Base-by-base conservation (phyloP, 2,329 filamentous ascomycete species). In the Ramularia collo-cygni region DNA sequence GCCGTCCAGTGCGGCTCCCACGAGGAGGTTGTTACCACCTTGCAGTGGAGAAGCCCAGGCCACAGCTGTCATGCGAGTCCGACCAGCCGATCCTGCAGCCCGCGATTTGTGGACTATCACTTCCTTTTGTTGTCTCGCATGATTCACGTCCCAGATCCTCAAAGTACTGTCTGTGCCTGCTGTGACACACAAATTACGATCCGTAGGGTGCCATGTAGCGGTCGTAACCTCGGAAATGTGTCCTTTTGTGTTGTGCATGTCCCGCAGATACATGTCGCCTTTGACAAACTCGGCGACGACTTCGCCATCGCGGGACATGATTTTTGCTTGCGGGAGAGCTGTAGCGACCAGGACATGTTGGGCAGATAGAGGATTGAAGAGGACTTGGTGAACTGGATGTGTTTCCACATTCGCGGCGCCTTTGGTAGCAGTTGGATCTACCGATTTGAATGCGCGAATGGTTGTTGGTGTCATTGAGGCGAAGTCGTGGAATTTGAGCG, bases 181-280 rank as follows among this genome's bases (percentile, higher is more conserved):
- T 2, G 92, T 98, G 17, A 90, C 81, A 59, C 87, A 93, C 1
- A 89, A 55, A 51, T 95, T 88, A 56, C 75, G 81, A 60, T 95
- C 81, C 2, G 80, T 81, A 1, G 92, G 92, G 63, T 90, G 86
- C 92, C 92, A 98, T 28, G 83, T 83, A 15, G 86, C 90, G 15
- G 82, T 84, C 3, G 87, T 88, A 28, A 95, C 77, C 64, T 95
- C 92, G 3, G 89, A 89, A 37, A 95, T 81, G 64, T 98, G 92
- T 1, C 92, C 92, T 61, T 95, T 96, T 4, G 92, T 98, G 61
- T 96, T 89, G 64, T 95, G 79, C 83, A 96, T 93, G 62, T 98
- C 92, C 39, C 90, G 77, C 51, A 98, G 68, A 57, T 98, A 98
- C 89, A 96, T 96, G 61, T 98, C 92, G 32, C 92, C 92, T 66